phyloP scores from a whole-genome alignment of 495 filamentous ascomycete genomes.

The Barbatosphaeria neglecta region DNA sequence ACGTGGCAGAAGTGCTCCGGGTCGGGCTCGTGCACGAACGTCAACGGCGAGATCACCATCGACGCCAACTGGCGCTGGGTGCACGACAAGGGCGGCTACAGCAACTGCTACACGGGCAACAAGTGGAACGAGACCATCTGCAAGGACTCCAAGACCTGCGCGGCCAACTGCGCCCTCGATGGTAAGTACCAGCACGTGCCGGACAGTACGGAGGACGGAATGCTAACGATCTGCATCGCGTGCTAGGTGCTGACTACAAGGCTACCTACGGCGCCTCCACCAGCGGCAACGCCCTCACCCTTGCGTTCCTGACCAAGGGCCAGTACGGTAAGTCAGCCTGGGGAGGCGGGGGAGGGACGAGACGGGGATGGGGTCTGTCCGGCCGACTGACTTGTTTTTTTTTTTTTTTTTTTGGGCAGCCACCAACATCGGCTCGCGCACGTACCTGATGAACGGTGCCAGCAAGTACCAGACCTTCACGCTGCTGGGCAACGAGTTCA shows the following conservation, averaged over 20 bases:
- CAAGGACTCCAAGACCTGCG: slow-evolving; percentile 24
- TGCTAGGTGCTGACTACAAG: slow-evolving; percentile 23
- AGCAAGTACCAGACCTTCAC: slow-evolving; percentile 45
- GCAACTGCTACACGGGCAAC: slow-evolving; percentile 38
- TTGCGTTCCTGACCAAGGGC: slow-evolving; percentile 43
- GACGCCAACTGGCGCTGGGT: slow-evolving; percentile 40
- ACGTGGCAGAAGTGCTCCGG: slow-evolving; percentile 44
- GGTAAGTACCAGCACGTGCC: slow-evolving; percentile 6
- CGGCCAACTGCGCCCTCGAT: slow-evolving; percentile 32
- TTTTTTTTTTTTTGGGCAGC: too few relatives aligned
- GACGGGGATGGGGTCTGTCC: background rate
- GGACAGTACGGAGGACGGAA: background rate
- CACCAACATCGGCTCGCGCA: slow-evolving; percentile 38
- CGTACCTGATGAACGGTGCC: slow-evolving; percentile 40
- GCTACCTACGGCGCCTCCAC: slow-evolving; percentile 34
- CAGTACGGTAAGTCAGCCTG: slow-evolving; percentile 18
- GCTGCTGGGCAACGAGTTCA: slow-evolving; percentile 41
- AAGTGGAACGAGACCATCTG: slow-evolving; percentile 30
- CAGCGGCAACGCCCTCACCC: slow-evolving; percentile 30
- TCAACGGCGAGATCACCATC: slow-evolving; percentile 31
- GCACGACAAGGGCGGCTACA: slow-evolving; percentile 21
- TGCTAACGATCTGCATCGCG: background rate
- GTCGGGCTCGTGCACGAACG: slow-evolving; percentile 33
- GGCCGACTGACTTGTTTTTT: background rate
- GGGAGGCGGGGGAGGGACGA: background rate